These are phyloP conservation scores for Microdochium nivale DNA, from an alignment of 2,329 filamentous ascomycete species.

Conservation along the genomic window DNA sequence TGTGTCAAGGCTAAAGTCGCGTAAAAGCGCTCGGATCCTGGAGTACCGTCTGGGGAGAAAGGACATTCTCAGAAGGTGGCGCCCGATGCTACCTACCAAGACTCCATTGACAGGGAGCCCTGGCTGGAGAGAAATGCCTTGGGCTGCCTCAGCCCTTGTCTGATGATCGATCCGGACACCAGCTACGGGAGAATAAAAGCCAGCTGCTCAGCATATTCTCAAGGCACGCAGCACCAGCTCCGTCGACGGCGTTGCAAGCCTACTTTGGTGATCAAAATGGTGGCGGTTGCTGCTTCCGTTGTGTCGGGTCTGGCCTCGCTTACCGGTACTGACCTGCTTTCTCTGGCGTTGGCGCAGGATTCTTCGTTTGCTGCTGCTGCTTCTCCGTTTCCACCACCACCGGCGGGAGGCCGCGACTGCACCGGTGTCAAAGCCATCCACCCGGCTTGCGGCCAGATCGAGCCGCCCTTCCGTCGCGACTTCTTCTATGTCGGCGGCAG, in stretches of 20 bases:
- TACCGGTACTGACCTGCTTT: not conserved
- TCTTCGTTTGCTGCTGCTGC: not conserved
- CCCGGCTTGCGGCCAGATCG: slow-evolving; percentile 8
- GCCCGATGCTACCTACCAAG: too few relatives aligned
- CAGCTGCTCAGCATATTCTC: too few relatives aligned
- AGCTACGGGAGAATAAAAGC: too few relatives aligned
- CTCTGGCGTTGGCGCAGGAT: not conserved
- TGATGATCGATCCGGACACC: too few relatives aligned
- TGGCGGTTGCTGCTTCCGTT: not conserved
- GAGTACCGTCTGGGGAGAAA: not conserved
- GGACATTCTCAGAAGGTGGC: too few relatives aligned
- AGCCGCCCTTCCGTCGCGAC: slow-evolving; percentile 4
- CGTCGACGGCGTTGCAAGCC: not conserved
- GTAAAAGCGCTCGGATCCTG: not conserved
- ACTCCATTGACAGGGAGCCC: too few relatives aligned
- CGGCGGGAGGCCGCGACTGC: slow-evolving; percentile 2
- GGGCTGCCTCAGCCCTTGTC: too few relatives aligned
- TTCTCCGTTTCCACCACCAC: not conserved
- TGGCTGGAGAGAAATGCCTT: too few relatives aligned
- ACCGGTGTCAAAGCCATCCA: slow-evolving; percentile 6
- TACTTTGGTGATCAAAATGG: not conserved
- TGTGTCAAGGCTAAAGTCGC: not conserved
- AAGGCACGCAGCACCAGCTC: too few relatives aligned
- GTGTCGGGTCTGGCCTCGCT: not conserved
- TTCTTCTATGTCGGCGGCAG: slow-evolving; percentile 7